Percentiles rank a stretch among this genome's conserved stretches.
Evolutionary conservation across 1,284 basidiomycete species (phyloP).

Genomic region (Moniliophthora roreri): DNA sequence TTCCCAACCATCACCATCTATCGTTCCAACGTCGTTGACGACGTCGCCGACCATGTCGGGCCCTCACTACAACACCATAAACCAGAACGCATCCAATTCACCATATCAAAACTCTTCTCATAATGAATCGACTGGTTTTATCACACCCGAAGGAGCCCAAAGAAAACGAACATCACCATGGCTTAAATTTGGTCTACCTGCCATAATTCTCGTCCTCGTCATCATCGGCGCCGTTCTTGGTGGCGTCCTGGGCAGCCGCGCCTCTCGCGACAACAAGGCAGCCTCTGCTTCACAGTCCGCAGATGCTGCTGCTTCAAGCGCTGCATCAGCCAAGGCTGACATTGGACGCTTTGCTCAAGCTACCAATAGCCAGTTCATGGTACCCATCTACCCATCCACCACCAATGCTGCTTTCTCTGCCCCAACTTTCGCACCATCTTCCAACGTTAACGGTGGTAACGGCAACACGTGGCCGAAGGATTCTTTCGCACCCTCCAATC

Average conservation of each 20-base stretch:
- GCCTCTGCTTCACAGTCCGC: conserved; percentile 11
- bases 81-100: neutral
- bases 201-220: conserved; percentile 43
- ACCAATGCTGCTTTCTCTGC: conserved; percentile 78
- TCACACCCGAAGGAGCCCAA: conserved; percentile 10
- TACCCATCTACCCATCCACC: conserved; percentile 49
- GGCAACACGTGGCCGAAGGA: conserved; percentile 70
- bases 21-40: neutral
- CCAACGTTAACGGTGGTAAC: conserved; percentile 35
- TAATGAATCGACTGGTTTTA: neutral
- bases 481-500: conserved; percentile 63
- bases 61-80: conserved; percentile 1
- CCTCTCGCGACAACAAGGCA: conserved; percentile 6
- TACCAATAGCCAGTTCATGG: conserved; percentile 34
- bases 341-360: conserved; percentile 38
- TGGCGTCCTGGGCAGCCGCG: conserved; percentile 52
- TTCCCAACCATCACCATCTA: conserved; percentile 1
- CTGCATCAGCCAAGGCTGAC: conserved; percentile 27
- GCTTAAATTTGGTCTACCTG: conserved; percentile 57
- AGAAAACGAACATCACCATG: conserved; percentile 40
- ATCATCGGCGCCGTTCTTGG: conserved; percentile 69
- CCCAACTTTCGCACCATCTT: conserved; percentile 67
- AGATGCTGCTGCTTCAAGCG: conserved; percentile 33
- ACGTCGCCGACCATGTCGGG: conserved; percentile 1
- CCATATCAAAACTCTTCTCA: conserved; percentile 3